Conservation (phyloP, 805 yeast genomes). For the Kuraishia borneana region DNA sequence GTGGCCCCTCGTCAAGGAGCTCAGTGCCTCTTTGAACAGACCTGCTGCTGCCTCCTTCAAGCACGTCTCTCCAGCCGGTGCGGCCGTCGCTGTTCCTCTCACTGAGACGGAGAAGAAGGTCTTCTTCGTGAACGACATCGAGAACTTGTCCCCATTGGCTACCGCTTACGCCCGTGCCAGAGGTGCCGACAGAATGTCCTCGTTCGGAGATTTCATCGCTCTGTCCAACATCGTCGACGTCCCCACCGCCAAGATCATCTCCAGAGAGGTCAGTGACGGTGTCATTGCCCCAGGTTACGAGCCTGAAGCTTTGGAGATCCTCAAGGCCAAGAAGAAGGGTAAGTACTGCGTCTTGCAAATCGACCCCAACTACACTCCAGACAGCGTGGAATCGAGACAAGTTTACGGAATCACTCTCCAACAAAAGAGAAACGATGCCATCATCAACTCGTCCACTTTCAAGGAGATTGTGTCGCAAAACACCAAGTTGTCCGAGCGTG, state of each 20-base stretch:
- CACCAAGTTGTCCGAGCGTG: slow-evolving; percentile 84
- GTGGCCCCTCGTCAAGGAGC: slow-evolving; percentile 97
- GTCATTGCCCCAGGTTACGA: slow-evolving; percentile 96
- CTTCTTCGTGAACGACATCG: slow-evolving; percentile 91
- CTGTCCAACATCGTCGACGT: slow-evolving; percentile 91
- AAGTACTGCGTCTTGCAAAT: slow-evolving; percentile 94
- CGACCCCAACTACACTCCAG: slow-evolving; percentile 89
- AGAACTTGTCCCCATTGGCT: slow-evolving; percentile 92
- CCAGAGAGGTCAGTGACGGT: slow-evolving; percentile 97
- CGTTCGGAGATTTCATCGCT: slow-evolving; percentile 98
- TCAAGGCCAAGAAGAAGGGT: slow-evolving; percentile 91
- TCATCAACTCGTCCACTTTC: slow-evolving; percentile 82
- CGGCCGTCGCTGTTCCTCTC: slow-evolving; percentile 92
- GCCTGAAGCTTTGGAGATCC: slow-evolving; percentile 82
- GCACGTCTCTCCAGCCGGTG: slow-evolving; percentile 99
- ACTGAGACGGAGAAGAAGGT: slow-evolving; percentile 86
- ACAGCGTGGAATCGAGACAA: slow-evolving; percentile 74
- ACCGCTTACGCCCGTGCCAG: slow-evolving; percentile 98
- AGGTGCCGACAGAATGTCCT: slow-evolving; percentile 99
- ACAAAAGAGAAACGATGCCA: slow-evolving; percentile 97
- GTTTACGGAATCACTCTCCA: slow-evolving; percentile 93
- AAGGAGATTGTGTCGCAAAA: slow-evolving; percentile 83
- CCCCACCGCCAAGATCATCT: slow-evolving; percentile 93
- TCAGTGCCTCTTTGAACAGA: slow-evolving; percentile 83
- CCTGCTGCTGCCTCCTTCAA: slow-evolving; percentile 99